Evolutionary conservation across 495 filamentous ascomycete genomes (phyloP).

Genomic region (Hypoxylon cercidicola): DNA sequence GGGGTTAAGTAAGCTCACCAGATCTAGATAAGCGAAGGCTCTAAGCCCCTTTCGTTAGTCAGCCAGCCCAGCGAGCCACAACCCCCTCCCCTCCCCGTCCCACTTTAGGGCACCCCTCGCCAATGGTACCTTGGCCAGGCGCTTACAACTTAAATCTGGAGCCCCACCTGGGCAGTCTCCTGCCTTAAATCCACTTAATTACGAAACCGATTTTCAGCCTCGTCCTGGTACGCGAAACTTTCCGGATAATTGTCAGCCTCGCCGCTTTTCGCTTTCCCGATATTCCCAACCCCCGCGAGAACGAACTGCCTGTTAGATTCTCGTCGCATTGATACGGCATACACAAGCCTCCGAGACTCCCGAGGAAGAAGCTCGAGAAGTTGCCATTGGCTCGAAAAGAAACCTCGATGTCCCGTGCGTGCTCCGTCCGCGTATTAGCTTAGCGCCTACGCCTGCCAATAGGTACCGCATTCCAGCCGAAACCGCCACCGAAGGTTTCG

Average conservation of each 20-base stretch:
- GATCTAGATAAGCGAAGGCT: no score
- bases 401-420: not conserved
- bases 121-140: not conserved
- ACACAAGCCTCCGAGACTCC: no score
- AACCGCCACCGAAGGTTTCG: conserved; percentile 10
- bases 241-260: conserved; percentile 43
- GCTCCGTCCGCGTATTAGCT: not conserved
- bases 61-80: no score
- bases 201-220: conserved; percentile 39
- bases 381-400: not conserved
- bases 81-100: no score
- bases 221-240: conserved; percentile 35
- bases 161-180: conserved; percentile 24
- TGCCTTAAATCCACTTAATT: conserved; percentile 27
- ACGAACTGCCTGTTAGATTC: conserved; percentile 4
- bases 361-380: not conserved
- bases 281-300: not conserved
- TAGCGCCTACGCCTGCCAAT: not conserved
- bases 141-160: not conserved
- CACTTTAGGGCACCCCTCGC: no score
- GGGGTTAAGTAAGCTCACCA: no score
- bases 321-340: not conserved
- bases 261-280: conserved; percentile 18
- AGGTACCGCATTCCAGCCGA: conserved; percentile 17
- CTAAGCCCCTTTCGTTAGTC: no score